Evolutionary conservation across 2,329 filamentous ascomycete species (phyloP).

Genomic region (Talaromyces funiculosus): DNA sequence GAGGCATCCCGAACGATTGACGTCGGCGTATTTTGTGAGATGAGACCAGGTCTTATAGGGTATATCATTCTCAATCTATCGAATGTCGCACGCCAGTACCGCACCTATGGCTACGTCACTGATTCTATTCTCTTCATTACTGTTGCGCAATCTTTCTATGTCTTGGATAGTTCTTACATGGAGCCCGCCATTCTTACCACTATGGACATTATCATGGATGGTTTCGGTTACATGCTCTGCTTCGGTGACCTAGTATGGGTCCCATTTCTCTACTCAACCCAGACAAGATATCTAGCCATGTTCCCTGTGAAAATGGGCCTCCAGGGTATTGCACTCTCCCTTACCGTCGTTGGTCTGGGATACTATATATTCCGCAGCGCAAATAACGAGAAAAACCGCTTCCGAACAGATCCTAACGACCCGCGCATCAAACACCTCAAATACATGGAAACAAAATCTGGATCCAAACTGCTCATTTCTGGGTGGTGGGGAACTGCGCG

Average conservation of each 20-base stretch:
- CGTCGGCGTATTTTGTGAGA: constrained; percentile 83
- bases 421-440: constrained; percentile 72
- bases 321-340: constrained; percentile 57
- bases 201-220: constrained; percentile 89
- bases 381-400: constrained; percentile 92
- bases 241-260: constrained; percentile 94
- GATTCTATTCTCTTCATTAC: constrained; percentile 81
- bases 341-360: constrained; percentile 64
- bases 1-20: constrained; percentile 60
- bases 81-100: constrained; percentile 83
- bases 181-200: constrained; percentile 85
- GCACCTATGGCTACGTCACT: constrained; percentile 72
- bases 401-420: constrained; percentile 80
- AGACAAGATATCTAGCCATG: constrained; percentile 75
- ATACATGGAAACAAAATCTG: constrained; percentile 77
- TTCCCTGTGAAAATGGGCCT: constrained; percentile 76
- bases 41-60: constrained; percentile 84
- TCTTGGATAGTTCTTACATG: constrained; percentile 79
- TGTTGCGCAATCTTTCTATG: constrained; percentile 71
- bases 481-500: constrained; percentile 92
- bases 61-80: constrained; percentile 83
- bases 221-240: constrained; percentile 90
- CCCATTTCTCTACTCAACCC: constrained; percentile 80
- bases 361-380: constrained; percentile 90
- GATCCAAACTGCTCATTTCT: constrained; percentile 72